These are phyloP conservation scores for Saururus chinensis DNA, from an alignment of 164 flowering plant species.

Conservation along the genomic window DNA sequence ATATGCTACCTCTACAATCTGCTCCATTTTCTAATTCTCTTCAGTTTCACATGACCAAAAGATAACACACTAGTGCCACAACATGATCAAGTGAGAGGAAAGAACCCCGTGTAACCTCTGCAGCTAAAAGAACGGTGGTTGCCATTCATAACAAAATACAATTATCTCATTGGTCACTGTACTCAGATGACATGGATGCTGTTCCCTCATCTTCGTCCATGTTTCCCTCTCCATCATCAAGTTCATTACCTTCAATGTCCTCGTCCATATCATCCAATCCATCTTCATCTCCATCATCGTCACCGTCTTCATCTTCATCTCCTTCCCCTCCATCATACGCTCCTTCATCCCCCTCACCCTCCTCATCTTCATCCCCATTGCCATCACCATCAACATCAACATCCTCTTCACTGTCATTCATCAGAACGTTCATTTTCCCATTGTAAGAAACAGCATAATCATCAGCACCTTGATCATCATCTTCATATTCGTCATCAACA, in stretches of 20 bases:
- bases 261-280: no score
- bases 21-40: no score
- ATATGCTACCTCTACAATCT: no score
- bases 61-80: no score
- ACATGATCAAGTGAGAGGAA: no score
- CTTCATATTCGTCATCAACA: constrained; percentile 45
- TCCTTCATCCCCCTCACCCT: constrained; percentile 26
- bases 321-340: constrained; percentile 21
- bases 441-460: constrained; percentile 17
- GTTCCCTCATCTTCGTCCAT: constrained; percentile 32
- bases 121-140: no score
- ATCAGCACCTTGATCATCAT: constrained; percentile 27
- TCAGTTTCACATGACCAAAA: no score
- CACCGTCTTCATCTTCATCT: constrained; percentile 16
- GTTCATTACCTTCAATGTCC: no score
- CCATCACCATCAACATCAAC: constrained; percentile 19
- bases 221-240: constrained; percentile 8
- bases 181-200: constrained; percentile 41
- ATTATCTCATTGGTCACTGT: constrained; percentile 25
- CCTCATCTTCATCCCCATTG: constrained; percentile 22
- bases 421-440: constrained; percentile 11
- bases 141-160: no score
- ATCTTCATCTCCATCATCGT: constrained; percentile 6
- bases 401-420: constrained; percentile 32
- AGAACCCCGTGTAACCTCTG: no score